Base-by-base conservation (phyloP, 139 green algal genomes). In the Pleodorina starrii region DNA sequence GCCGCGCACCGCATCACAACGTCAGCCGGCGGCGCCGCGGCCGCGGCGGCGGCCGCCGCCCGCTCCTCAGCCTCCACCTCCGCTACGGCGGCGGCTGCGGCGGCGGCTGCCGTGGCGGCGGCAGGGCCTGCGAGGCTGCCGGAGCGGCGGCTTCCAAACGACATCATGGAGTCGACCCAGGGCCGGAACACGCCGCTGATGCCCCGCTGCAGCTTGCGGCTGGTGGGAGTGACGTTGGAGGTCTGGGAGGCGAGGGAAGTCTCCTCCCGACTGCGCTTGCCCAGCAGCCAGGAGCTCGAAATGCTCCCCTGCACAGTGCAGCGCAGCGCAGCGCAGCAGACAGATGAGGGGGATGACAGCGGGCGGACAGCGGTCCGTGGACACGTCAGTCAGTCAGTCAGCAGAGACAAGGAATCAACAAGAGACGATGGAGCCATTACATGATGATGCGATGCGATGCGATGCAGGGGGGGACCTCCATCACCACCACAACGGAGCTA, bases 181-280 rank as follows among this genome's bases (percentile, higher is more conserved):
- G 78, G 78, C 51, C 36, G 21, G 21, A 85, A 73, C 11, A 85
- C 54, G 54, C 78, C 78, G 51, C 51, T 74, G 36, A 73, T 66
- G 25, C 78, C 78, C 12, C 54, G 35, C 50, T 85, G 78, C 78
- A 85, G 54, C 78, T 85, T 85, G 38, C 78, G 78, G 51, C 78
- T 69, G 76, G 48, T 32, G 35, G 74, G 35, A 1, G 44, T 54
- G n/a, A n/a, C n/a, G n/a, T n/a, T n/a, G 25, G 74, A 38, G 44
- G 44, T 50, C 29, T 21, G 10, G 1, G 74, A n/a, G 14, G 25
- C 27, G 44, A 29, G 23, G 21, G 74, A 63, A 32, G 5, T 29
- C 17, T 51, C 78, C 23, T 85, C 78, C 9, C 78, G 17, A 19
- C 51, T 44, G 51, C 78, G 51, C 50, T 85, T 85, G 78, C 78